These are phyloP conservation scores for Saccharomycopsis crataegensis DNA, from an alignment of 1,139 yeast genomes.

Conservation along the genomic window DNA sequence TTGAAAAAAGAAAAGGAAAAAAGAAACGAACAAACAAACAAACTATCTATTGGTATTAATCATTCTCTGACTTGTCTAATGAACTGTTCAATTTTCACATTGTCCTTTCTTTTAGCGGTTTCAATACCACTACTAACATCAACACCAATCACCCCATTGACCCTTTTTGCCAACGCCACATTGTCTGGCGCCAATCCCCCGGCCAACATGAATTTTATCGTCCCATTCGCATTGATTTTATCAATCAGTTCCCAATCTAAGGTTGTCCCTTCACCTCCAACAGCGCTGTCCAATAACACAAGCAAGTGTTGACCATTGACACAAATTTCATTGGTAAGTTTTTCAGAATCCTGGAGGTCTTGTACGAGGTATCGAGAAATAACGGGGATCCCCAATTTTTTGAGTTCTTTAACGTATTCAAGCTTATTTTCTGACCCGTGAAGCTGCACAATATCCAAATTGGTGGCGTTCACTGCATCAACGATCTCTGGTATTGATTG, in stretches of 20 bases:
- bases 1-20: too few relatives aligned
- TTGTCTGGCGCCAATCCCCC: slow-evolving; percentile 84
- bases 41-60: not conserved
- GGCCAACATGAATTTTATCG: slow-evolving; percentile 55
- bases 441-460: slow-evolving; percentile 73
- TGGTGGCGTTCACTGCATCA: slow-evolving; percentile 37
- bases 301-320: slow-evolving; percentile 34
- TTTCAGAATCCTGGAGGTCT: slow-evolving; percentile 30
- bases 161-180: slow-evolving; percentile 42
- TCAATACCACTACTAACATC: slow-evolving; percentile 98
- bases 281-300: slow-evolving; percentile 76
- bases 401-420: slow-evolving; percentile 40
- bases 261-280: slow-evolving; percentile 82
- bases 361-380: slow-evolving; percentile 69
- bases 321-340: slow-evolving; percentile 20
- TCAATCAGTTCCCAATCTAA: slow-evolving; percentile 62
- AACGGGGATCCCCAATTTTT: slow-evolving; percentile 42
- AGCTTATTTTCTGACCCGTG: slow-evolving; percentile 77
- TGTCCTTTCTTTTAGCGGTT: slow-evolving; percentile 64
- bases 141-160: slow-evolving; percentile 63
- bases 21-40: too few relatives aligned
- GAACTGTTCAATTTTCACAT: slow-evolving; percentile 50
- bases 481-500: slow-evolving; percentile 58
- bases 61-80: slow-evolving; percentile 38
- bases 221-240: slow-evolving; percentile 29